These are phyloP conservation scores for Jimgerdemannia lactiflua DNA, from an alignment of 192 early-diverging fungal species.

Conservation along the genomic window DNA sequence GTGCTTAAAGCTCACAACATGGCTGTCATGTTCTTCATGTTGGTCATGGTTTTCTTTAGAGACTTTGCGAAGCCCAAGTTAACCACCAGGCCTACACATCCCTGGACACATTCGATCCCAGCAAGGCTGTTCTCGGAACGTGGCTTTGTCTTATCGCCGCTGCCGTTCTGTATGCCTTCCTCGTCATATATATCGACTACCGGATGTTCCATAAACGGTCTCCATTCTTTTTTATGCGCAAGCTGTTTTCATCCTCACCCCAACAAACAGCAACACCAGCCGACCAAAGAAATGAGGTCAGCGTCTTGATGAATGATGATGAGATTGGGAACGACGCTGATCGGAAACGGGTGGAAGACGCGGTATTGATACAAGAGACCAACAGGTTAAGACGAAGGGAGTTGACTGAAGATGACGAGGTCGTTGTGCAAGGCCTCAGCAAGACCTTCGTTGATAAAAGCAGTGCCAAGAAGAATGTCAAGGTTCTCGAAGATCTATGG, in stretches of 20 bases:
- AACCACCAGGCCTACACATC: constrained; percentile 59
- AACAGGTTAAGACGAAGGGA: constrained; percentile 19
- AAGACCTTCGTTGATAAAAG: constrained; percentile 16
- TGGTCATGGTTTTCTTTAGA: not conserved
- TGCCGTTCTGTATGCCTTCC: constrained; percentile 33
- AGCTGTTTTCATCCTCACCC: not conserved
- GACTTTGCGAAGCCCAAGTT: constrained; percentile 36
- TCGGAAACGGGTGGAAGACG: constrained; percentile 12
- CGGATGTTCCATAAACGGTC: constrained; percentile 11
- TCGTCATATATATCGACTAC: constrained; percentile 31
- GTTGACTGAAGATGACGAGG: constrained; percentile 26
- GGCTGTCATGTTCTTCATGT: not conserved
- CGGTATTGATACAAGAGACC: constrained; percentile 26
- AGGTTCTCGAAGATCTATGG: constrained; percentile 36
- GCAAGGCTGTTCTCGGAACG: constrained; percentile 61
- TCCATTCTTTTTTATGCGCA: no score
- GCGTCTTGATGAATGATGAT: not conserved
- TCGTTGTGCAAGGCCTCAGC: constrained; percentile 29
- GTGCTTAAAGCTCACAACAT: not conserved
- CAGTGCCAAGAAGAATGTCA: constrained; percentile 22
- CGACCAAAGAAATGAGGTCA: not conserved
- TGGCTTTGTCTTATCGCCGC: constrained; percentile 62
- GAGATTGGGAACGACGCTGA: not conserved
- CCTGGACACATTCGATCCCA: constrained; percentile 58
- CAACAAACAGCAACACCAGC: not conserved